Conservation (phyloP, 805 yeast genomes). For the Candida sphagnicola region DNA sequence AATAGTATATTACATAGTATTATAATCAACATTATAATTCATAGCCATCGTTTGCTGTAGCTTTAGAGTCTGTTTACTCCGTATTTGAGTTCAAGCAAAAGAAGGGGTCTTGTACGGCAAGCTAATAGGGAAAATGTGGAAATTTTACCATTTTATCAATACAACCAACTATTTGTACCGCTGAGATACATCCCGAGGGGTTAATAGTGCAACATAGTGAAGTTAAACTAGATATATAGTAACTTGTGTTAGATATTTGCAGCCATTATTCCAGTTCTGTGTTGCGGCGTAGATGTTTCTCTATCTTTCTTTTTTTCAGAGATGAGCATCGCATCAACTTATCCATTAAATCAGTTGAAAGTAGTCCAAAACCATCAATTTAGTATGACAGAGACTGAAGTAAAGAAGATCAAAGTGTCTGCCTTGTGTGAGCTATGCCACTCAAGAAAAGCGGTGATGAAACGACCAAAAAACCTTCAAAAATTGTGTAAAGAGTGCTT, state of each 20-base stretch:
- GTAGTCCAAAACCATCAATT: background rate
- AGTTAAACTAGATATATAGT: too few species aligned
- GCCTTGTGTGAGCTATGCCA: conserved; percentile 81
- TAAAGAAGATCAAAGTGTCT: conserved; percentile 29
- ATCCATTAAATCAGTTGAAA: background rate
- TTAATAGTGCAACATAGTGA: too few species aligned
- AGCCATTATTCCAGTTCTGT: background rate
- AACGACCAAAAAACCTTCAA: conserved; percentile 87
- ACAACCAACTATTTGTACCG: too few species aligned
- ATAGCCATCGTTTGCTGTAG: background rate
- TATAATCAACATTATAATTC: background rate
- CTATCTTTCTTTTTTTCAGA: background rate
- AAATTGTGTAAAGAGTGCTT: conserved; percentile 90
- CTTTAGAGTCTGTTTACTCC: too few species aligned
- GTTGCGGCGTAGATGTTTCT: background rate
- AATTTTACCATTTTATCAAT: too few species aligned
- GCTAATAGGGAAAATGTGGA: too few species aligned
- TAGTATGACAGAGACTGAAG: conserved; percentile 6
- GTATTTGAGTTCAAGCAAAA: too few species aligned
- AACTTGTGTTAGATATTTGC: too few species aligned
- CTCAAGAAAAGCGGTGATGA: conserved; percentile 77
- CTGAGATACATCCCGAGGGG: too few species aligned
- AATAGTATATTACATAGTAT: conserved; percentile 1
- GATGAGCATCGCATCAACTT: background rate
- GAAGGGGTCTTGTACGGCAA: too few species aligned